phyloP scores from a whole-genome alignment of 2,329 filamentous ascomycete species.

The Fusarium falciforme region DNA sequence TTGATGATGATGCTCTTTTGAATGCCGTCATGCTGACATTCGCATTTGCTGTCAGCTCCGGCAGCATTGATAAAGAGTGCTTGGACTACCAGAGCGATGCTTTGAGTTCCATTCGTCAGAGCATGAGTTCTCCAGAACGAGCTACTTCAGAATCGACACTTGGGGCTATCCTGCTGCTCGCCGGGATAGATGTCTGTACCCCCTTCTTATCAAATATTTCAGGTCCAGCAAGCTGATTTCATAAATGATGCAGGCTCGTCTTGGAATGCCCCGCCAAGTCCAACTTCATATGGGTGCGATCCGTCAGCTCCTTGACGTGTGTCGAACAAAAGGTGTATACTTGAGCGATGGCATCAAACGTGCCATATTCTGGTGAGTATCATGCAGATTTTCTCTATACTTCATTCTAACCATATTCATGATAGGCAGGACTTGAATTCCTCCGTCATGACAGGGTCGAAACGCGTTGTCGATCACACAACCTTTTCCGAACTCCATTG shows the following conservation, averaged over 20 bases:
- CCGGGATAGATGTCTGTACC: slow-evolving; percentile 54
- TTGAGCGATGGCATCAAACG: slow-evolving; percentile 56
- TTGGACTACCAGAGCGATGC: slow-evolving; percentile 51
- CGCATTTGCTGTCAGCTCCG: slow-evolving; percentile 44
- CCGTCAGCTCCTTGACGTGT: slow-evolving; percentile 48
- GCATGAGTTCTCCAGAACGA: slow-evolving; percentile 43
- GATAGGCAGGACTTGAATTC: slow-evolving; percentile 58
- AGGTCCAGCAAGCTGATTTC: neutral
- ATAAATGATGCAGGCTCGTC: slow-evolving; percentile 46
- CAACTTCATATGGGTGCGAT: slow-evolving; percentile 57
- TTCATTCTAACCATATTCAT: neutral
- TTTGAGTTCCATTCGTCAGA: slow-evolving; percentile 48
- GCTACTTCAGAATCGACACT: slow-evolving; percentile 52
- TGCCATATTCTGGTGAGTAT: slow-evolving; percentile 56
- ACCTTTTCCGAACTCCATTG: slow-evolving; percentile 56
- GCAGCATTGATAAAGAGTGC: slow-evolving; percentile 46
- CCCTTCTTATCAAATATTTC: neutral
- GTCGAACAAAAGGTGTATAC: slow-evolving; percentile 41
- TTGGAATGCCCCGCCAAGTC: slow-evolving; percentile 51
- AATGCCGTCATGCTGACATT: slow-evolving; percentile 55
- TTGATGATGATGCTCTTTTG: slow-evolving; percentile 51
- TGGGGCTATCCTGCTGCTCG: slow-evolving; percentile 55
- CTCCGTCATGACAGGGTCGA: slow-evolving; percentile 52
- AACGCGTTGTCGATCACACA: slow-evolving; percentile 53
- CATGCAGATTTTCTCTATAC: neutral